A percentile compares a stretch with the other conserved stretches of the same genome.
phyloP scores from a whole-genome alignment of 805 yeast species.

The Jamesozyma spencerorum region DNA sequence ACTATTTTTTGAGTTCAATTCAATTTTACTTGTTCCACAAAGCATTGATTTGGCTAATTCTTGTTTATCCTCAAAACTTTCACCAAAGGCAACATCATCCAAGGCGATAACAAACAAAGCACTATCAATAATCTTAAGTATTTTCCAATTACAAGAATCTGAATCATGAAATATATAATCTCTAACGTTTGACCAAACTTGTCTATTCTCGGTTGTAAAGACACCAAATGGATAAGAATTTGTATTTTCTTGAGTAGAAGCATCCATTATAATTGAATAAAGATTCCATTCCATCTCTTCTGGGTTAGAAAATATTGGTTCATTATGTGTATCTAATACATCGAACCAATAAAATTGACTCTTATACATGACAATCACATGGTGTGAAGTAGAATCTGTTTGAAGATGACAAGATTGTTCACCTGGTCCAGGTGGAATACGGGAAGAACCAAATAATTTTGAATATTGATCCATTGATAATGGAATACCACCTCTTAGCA shows the following conservation, averaged over 20 bases:
- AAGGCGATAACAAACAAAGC: constrained; percentile 77
- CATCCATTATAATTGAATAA: constrained; percentile 68
- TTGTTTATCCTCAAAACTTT: constrained; percentile 37
- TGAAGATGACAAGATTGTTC: constrained; percentile 61
- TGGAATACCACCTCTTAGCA: constrained; percentile 45
- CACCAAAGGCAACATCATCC: constrained; percentile 52
- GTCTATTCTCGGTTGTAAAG: constrained; percentile 80
- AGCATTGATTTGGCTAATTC: constrained; percentile 76
- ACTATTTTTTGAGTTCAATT: constrained; percentile 33
- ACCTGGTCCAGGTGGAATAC: constrained; percentile 75
- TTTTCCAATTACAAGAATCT: constrained; percentile 53
- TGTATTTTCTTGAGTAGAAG: constrained; percentile 30
- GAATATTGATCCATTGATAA: constrained; percentile 89
- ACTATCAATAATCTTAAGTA: constrained; percentile 64
- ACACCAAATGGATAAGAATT: constrained; percentile 62
- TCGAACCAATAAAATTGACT: constrained; percentile 95
- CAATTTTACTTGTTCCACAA: constrained; percentile 72
- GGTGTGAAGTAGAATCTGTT: constrained; percentile 64
- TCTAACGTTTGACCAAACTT: constrained; percentile 77
- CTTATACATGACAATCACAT: constrained; percentile 70
- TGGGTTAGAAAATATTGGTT: constrained; percentile 57
- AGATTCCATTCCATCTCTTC: constrained; percentile 68
- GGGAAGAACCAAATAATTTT: constrained; percentile 75
- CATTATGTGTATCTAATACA: constrained; percentile 65
- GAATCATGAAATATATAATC: constrained; percentile 37